Percentiles rank a stretch among this genome's conserved stretches.
Evolutionary conservation across 2,329 filamentous ascomycete genomes (phyloP).

Genomic region (Penicillium sp.): DNA sequence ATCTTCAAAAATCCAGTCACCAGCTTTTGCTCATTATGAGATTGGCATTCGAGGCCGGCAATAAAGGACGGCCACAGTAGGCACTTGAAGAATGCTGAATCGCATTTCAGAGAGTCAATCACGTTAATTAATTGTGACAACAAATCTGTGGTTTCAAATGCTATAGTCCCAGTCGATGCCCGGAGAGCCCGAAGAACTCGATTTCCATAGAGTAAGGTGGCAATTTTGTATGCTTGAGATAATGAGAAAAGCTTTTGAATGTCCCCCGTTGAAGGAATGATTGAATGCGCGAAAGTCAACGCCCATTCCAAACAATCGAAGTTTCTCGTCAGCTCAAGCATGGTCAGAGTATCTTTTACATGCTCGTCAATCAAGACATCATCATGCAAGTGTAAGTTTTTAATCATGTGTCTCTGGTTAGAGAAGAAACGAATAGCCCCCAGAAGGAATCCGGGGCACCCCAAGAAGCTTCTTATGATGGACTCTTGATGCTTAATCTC

Average conservation of each 20-base stretch:
- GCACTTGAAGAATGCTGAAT: constrained; percentile 21
- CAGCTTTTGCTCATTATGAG: background rate
- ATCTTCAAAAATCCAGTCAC: constrained; percentile 2
- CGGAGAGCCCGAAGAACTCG: constrained; percentile 7
- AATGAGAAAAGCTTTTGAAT: background rate
- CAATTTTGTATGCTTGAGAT: constrained; percentile 15
- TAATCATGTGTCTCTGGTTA: background rate
- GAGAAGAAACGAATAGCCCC: background rate
- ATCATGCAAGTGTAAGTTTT: background rate
- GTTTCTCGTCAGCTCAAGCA: background rate
- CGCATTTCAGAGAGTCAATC: constrained; percentile 7
- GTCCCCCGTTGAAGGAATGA: background rate
- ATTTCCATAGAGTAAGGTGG: constrained; percentile 14
- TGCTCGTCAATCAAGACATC: background rate
- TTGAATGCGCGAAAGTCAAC: background rate
- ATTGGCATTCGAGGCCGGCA: constrained; percentile 19
- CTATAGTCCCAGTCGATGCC: background rate
- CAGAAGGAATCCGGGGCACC: background rate
- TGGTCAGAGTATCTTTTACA: background rate
- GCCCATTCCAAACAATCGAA: background rate
- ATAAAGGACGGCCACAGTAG: constrained; percentile 24
- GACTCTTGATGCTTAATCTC: background rate
- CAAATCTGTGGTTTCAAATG: background rate
- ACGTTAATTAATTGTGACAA: background rate
- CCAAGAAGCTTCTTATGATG: background rate